Base-by-base conservation (phyloP, 2,329 filamentous ascomycete genomes). In the Colletotrichum tropicale region DNA sequence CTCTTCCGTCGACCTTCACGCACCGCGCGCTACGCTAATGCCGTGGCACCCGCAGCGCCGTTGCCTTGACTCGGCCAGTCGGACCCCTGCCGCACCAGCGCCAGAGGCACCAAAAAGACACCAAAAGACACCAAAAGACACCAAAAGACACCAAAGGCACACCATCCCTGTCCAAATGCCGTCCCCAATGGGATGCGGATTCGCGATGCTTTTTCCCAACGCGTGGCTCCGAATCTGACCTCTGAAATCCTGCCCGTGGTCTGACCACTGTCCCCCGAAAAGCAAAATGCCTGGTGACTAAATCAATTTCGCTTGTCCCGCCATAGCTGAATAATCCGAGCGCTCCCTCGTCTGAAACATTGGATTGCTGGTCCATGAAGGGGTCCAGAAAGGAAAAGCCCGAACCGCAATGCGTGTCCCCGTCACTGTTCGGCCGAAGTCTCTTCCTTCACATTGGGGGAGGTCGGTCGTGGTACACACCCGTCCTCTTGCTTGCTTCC, bases 341-440 rank as follows among this genome's bases (percentile, higher is more conserved):
- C 73, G 68, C n/a, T 60, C 48, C 52, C 69, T 64, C 69, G 64
- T 75, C 69, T 75, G 73, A 75, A 75, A 73, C 73, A 68, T 75
- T 73, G 62, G 62, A 68, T 72, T 75, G 43, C 62, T 21, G 26
- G 30, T 58, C 26, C 66, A 48, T 18, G 26, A 32, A 56, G 34
- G 34, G 64, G 48, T 30, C 60, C 30, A 64, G 30, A 64, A 36
- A 64, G 61, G 24, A 64, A 43, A 64, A 38, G 56, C 30, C 58
- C 58, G 58, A 61, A 61, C 30, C 28, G 58, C 58, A 61, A 21
- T 21, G 43, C 43, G 43, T 21, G 43, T 52, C 43, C 18, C 43
- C 67, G 30, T 66, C 55, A 32, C 6, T 52, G 24, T 52, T 70
- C 34, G 67, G 28, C 60, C 61, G 61, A 61, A 62, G 30, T 13